Evolutionary conservation across 306 rosid species (phyloP).

Genomic region (Cucurbita pepo): DNA sequence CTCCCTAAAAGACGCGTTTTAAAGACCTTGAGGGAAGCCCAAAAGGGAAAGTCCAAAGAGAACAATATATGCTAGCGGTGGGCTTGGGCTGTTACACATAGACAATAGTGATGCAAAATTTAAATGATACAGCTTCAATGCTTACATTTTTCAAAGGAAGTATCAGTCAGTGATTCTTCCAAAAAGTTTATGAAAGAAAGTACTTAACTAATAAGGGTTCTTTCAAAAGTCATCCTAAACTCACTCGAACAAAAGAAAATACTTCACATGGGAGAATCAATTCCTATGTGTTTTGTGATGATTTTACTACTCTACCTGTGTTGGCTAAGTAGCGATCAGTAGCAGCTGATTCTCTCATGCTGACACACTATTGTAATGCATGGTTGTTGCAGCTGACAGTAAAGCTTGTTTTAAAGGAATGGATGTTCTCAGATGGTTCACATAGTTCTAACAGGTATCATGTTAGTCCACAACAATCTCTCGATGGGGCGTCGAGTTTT

Average conservation of each 20-base stretch:
- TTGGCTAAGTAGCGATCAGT: neutral
- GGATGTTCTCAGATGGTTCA: slow-evolving; percentile 91
- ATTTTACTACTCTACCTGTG: neutral
- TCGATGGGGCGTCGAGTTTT: slow-evolving; percentile 52
- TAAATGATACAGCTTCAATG: neutral
- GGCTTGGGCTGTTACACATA: too few species aligned
- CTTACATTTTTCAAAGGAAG: neutral
- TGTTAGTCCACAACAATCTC: slow-evolving; percentile 28
- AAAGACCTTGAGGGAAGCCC: too few species aligned
- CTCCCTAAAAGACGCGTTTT: too few species aligned
- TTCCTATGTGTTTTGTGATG: neutral
- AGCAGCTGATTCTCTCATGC: neutral
- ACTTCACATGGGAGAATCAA: too few species aligned
- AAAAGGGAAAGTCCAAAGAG: too few species aligned
- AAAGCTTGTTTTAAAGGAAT: slow-evolving; percentile 66
- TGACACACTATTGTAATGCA: neutral
- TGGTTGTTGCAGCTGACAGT: slow-evolving; percentile 49
- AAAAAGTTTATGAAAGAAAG: neutral
- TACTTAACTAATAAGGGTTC: neutral
- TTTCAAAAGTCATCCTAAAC: neutral
- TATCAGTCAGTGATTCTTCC: neutral
- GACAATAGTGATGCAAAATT: neutral
- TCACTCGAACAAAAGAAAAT: neutral
- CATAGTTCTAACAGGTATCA: slow-evolving; percentile 37
- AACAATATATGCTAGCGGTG: too few species aligned